These are phyloP conservation scores for Aspergillus niger DNA, from an alignment of 2,329 filamentous ascomycete species.

Conservation along the genomic window DNA sequence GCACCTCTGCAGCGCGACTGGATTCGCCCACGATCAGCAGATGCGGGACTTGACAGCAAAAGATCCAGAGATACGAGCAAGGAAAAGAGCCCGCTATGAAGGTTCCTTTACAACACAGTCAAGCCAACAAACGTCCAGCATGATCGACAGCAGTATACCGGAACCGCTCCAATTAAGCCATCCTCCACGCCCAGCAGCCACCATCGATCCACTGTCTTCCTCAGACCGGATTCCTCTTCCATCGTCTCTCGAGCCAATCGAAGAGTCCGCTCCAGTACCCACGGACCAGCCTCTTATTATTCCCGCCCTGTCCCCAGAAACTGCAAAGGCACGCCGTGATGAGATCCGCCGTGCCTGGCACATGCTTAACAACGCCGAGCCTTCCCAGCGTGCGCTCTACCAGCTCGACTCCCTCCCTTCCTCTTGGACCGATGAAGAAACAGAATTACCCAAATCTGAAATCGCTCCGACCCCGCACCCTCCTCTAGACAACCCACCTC, in stretches of 20 bases:
- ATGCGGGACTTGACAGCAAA: slow-evolving; percentile 52
- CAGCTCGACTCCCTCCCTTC: slow-evolving; percentile 33
- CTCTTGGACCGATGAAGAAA: slow-evolving; percentile 22
- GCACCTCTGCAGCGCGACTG: slow-evolving; percentile 60
- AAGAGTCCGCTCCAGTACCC: slow-evolving; percentile 1
- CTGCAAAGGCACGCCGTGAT: slow-evolving; percentile 22
- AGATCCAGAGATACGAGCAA: slow-evolving; percentile 20
- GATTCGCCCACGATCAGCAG: slow-evolving; percentile 66
- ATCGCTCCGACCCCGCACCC: background rate
- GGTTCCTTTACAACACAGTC: slow-evolving; percentile 21
- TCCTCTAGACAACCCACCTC: background rate
- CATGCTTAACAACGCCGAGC: slow-evolving; percentile 25
- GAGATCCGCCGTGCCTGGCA: slow-evolving; percentile 30
- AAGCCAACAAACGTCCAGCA: slow-evolving; percentile 23
- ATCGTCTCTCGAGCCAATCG: slow-evolving; percentile 15
- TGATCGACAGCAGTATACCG: background rate
- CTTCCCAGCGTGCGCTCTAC: slow-evolving; percentile 19
- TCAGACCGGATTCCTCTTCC: slow-evolving; percentile 5
- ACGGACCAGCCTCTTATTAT: slow-evolving; percentile 9
- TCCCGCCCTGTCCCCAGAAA: slow-evolving; percentile 5
- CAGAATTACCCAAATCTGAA: background rate
- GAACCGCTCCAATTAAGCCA: background rate
- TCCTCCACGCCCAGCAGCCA: background rate
- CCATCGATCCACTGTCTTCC: background rate
- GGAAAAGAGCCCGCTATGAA: slow-evolving; percentile 25